Evolutionary conservation across 768 basidiomycete species (phyloP).

Genomic region (Pisolithus tinctorius): DNA sequence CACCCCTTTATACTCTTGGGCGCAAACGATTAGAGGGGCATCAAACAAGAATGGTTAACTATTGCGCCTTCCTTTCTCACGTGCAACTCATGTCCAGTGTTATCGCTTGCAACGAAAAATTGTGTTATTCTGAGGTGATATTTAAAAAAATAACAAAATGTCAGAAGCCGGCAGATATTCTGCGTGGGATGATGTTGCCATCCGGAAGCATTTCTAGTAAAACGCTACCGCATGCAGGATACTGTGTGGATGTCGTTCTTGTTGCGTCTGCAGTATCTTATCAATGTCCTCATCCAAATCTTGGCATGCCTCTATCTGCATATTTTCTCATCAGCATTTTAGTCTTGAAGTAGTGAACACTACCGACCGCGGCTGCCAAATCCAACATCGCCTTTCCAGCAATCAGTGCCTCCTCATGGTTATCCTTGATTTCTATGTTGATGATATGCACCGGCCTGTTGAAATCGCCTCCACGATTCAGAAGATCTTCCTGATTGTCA

Average conservation of each 20-base stretch:
- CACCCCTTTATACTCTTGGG: slow-evolving; percentile 8
- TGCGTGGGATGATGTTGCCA: slow-evolving; percentile 12
- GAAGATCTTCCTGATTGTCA: slow-evolving; percentile 52
- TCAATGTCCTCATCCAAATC: slow-evolving; percentile 94
- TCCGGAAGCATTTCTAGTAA: slow-evolving; percentile 45
- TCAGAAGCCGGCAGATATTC: neutral
- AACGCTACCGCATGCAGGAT: slow-evolving; percentile 88
- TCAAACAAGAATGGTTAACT: slow-evolving; percentile 19
- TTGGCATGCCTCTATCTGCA: slow-evolving; percentile 22
- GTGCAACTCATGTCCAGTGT: slow-evolving; percentile 11
- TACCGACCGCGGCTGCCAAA: slow-evolving; percentile 77
- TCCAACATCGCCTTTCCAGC: slow-evolving; percentile 95
- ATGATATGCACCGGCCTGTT: slow-evolving; percentile 94
- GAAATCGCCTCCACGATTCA: slow-evolving; percentile 82
- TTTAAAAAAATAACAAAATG: neutral
- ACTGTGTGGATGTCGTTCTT: slow-evolving; percentile 87
- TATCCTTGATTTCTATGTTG: slow-evolving; percentile 98
- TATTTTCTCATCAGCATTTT: neutral
- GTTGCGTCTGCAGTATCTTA: slow-evolving; percentile 73
- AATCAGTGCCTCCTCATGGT: slow-evolving; percentile 95
- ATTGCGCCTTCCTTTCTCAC: slow-evolving; percentile 67
- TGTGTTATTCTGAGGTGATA: neutral
- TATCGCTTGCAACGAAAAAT: neutral
- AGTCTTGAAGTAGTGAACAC: neutral
- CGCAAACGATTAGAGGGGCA: slow-evolving; percentile 1